phyloP scores from a whole-genome alignment of 1,139 yeast species.

The Pichia sp. region DNA sequence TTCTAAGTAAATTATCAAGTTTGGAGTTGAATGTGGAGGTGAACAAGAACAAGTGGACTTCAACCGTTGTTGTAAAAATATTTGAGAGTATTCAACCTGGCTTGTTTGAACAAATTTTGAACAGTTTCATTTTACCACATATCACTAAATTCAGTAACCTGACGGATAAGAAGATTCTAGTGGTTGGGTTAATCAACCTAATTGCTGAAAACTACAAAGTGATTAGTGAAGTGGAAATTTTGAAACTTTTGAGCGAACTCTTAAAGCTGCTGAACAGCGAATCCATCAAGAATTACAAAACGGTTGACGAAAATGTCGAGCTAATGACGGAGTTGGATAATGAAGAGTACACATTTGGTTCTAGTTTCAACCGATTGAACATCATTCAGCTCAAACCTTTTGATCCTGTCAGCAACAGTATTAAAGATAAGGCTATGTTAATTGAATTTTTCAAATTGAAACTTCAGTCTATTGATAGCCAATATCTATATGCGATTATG shows the following conservation, averaged over 20 bases:
- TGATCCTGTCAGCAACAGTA: slow-evolving; percentile 59
- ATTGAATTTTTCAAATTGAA: slow-evolving; percentile 35
- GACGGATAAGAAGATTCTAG: slow-evolving; percentile 69
- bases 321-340: slow-evolving; percentile 51
- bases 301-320: slow-evolving; percentile 30
- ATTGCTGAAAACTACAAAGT: slow-evolving; percentile 36
- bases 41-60: slow-evolving; percentile 34
- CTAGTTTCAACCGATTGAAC: slow-evolving; percentile 70
- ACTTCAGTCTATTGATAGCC: slow-evolving; percentile 26
- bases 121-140: slow-evolving; percentile 60
- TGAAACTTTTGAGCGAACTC: slow-evolving; percentile 50
- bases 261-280: slow-evolving; percentile 43
- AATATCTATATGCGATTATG: slow-evolving; percentile 5
- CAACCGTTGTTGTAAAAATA: slow-evolving; percentile 51
- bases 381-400: slow-evolving; percentile 56
- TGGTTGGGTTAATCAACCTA: slow-evolving; percentile 68
- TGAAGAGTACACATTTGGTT: slow-evolving; percentile 74
- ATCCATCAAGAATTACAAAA: slow-evolving; percentile 33
- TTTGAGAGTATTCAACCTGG: slow-evolving; percentile 62
- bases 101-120: slow-evolving; percentile 33
- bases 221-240: slow-evolving; percentile 36
- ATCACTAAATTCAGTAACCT: slow-evolving; percentile 62
- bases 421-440: slow-evolving; percentile 33
- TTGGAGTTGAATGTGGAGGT: slow-evolving; percentile 30
- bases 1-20: slow-evolving; percentile 50